Evolutionary conservation across 257 asterid species (phyloP), one percentile per base, ranked within the genome.

Genomic region (Datura wrightii): DNA sequence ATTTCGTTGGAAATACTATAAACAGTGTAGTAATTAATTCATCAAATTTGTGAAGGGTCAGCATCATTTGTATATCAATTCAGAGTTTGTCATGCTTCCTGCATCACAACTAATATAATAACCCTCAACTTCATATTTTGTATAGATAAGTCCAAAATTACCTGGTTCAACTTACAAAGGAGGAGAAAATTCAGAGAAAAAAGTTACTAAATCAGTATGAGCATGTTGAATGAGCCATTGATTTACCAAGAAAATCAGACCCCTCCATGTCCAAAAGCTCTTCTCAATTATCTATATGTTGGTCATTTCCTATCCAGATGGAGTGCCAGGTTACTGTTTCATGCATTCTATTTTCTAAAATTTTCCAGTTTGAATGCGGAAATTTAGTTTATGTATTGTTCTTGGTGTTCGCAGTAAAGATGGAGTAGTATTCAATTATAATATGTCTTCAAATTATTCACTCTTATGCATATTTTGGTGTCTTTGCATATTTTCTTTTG

Each of bases 281-380:
- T 91, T 7, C 90, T 95, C 66, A 11, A 86, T 24, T 84, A 89
- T 89, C 92, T 96, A 5, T 96, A 96, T 84, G 72, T 87, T 69
- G 99, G 98, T 69, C 99, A 96, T 88, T 94, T 94, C 85, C 90
- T 94, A 79, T 93, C 99, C 88, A 90, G 99, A 96, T 96, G 99
- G 99, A 91, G 98, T 86, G 97, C 98, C 94, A 96, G 98, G 98
- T 96, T 82, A 54, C 14, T 19, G 2, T 66, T 34, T 24, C 31
- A 19, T 63, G 31, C 4, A 83, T 7, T 48, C 63, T 39, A 18
- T 53, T 48, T 16, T 82, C 34, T 84, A 41, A 44, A 36, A 1
- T 63, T 36, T 19, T 79, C 76, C n/a, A 24, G 53, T 60, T 63
- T 0, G 41, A 18, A 14, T 2, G 62, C 62, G 42, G 59, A 36